Conservation (phyloP, 169 alveolate genomes). For the Cryptosporidium tyzzeri region DNA sequence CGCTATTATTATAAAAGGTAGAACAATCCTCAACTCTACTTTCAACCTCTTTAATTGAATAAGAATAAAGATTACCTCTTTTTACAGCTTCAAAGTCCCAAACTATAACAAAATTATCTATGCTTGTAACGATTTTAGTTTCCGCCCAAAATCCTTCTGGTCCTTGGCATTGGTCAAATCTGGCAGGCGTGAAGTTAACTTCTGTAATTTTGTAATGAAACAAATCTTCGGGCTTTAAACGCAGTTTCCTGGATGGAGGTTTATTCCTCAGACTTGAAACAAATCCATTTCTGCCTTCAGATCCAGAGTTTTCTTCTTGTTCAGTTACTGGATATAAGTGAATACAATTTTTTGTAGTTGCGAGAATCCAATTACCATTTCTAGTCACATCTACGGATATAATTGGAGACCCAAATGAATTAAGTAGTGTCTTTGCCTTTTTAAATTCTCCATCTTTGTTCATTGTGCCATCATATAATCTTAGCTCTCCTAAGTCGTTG, state of each 20-base stretch:
- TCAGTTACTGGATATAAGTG: constrained; percentile 79
- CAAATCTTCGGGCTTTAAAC: constrained; percentile 81
- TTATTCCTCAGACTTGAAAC: constrained; percentile 79
- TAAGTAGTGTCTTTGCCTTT: constrained; percentile 79
- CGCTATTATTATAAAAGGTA: constrained; percentile 25
- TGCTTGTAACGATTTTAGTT: constrained; percentile 81
- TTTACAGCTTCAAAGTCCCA: constrained; percentile 84
- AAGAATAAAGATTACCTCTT: constrained; percentile 79
- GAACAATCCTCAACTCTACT: constrained; percentile 75
- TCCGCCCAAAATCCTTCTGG: constrained; percentile 69
- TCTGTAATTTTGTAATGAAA: constrained; percentile 78
- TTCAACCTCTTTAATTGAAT: constrained; percentile 80
- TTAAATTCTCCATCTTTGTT: constrained; percentile 79
- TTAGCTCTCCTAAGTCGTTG: constrained; percentile 77
- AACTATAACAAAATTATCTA: constrained; percentile 79
- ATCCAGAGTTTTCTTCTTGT: constrained; percentile 76
- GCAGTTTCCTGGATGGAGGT: constrained; percentile 82
- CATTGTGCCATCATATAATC: constrained; percentile 82
- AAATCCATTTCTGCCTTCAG: constrained; percentile 75
- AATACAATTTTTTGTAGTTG: constrained; percentile 82
- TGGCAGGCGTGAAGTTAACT: constrained; percentile 84
- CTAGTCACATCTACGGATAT: constrained; percentile 79
- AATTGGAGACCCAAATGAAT: constrained; percentile 78
- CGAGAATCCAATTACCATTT: constrained; percentile 86
- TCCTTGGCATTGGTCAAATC: constrained; percentile 80